phyloP scores from a whole-genome alignment of 2,329 filamentous ascomycete genomes.

The Fusarium verticillioides region DNA sequence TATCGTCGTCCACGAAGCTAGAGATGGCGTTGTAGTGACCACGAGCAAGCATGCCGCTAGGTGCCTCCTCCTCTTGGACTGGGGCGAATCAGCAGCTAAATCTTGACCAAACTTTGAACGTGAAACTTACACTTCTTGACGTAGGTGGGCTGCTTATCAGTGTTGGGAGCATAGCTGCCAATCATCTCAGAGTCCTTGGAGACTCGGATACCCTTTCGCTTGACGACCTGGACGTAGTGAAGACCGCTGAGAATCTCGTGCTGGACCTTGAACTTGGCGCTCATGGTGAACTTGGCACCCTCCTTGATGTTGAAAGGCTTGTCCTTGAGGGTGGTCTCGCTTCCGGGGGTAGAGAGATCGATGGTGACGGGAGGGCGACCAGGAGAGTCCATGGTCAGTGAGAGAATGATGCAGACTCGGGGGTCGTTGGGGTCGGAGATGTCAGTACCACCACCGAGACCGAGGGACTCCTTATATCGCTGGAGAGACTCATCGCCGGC shows the following conservation, averaged over 20 bases:
- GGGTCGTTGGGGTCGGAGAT: constrained; percentile 83
- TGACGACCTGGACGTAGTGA: constrained; percentile 95
- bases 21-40: constrained; percentile 91
- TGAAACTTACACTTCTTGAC: constrained; percentile 85
- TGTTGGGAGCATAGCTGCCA: constrained; percentile 94
- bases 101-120: neutral
- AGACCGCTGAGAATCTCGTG: constrained; percentile 94
- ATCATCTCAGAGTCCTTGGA: constrained; percentile 99
- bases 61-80: constrained; percentile 94
- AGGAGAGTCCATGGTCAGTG: constrained; percentile 86
- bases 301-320: constrained; percentile 99
- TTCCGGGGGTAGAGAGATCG: constrained; percentile 80
- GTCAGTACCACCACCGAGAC: constrained; percentile 78
- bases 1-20: constrained; percentile 95
- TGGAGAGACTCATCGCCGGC: constrained; percentile 91
- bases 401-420: constrained; percentile 92
- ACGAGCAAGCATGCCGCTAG: constrained; percentile 87
- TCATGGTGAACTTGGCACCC: constrained; percentile 93
- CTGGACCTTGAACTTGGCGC: constrained; percentile 93
- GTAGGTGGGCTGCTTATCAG: constrained; percentile 85
- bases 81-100: constrained; percentile 8
- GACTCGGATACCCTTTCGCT: constrained; percentile 85
- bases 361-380: constrained; percentile 89
- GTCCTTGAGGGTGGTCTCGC: constrained; percentile 82
- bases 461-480: constrained; percentile 97